Conservation (phyloP, 73 alveolate species). For the Paramecium biaurelia region DNA sequence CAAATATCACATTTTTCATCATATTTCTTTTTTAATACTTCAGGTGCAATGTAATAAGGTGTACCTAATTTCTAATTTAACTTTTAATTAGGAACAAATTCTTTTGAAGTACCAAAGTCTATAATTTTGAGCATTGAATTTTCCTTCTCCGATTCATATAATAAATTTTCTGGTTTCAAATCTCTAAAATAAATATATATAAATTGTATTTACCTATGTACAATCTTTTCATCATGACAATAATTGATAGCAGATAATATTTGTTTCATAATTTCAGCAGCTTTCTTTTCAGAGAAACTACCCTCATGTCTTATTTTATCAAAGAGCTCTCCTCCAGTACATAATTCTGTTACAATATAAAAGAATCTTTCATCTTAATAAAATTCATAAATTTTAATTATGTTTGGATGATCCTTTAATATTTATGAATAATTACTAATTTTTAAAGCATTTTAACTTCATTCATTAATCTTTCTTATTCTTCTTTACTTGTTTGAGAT, state of each 20-base stretch:
- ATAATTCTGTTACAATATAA: constrained; percentile 89
- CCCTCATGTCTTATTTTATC: constrained; percentile 85
- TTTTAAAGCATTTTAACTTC: constrained; percentile 19
- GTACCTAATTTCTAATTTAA: constrained; percentile 88
- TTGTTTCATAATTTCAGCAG: constrained; percentile 87
- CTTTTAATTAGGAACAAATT: constrained; percentile 67
- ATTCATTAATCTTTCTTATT: not conserved
- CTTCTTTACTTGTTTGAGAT: not conserved
- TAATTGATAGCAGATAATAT: constrained; percentile 88
- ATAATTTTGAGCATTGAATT: constrained; percentile 81
- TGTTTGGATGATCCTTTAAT: constrained; percentile 90
- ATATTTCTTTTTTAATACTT: constrained; percentile 78
- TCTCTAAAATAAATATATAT: constrained; percentile 56
- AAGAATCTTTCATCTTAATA: constrained; percentile 88
- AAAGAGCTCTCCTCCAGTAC: constrained; percentile 95
- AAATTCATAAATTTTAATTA: constrained; percentile 91
- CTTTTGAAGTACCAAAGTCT: constrained; percentile 92
- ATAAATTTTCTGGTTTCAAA: constrained; percentile 82
- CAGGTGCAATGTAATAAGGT: constrained; percentile 90
- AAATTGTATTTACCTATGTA: constrained; percentile 58
- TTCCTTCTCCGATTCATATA: constrained; percentile 76
- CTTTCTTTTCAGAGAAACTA: constrained; percentile 85
- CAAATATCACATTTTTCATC: constrained; percentile 93
- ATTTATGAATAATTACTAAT: not conserved
- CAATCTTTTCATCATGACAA: constrained; percentile 88